A percentile compares a stretch with the other conserved stretches of the same genome.
These are phyloP conservation scores for Botryosphaeria dothidea DNA, from an alignment of 2,329 filamentous ascomycete genomes.

Conservation along the genomic window DNA sequence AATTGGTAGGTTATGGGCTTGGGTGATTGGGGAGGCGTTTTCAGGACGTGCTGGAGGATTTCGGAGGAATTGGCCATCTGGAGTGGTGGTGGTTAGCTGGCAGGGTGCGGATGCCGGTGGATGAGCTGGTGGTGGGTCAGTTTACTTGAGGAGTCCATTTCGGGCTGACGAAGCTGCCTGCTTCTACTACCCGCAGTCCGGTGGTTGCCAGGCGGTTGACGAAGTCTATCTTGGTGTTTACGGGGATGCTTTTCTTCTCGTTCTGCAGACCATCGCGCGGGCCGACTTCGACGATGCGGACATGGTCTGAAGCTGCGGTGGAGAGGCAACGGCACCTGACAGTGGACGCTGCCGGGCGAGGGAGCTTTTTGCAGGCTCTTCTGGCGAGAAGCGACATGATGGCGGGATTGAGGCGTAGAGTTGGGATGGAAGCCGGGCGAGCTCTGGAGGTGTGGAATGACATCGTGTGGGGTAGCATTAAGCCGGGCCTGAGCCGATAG, in stretches of 20 bases:
- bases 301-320: slow-evolving; percentile 29
- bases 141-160: slow-evolving; percentile 74
- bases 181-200: slow-evolving; percentile 73
- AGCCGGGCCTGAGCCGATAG: slow-evolving; percentile 16
- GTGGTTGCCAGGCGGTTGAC: slow-evolving; percentile 69
- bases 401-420: not conserved
- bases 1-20: slow-evolving; percentile 72
- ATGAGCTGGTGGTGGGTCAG: slow-evolving; percentile 13
- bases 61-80: slow-evolving; percentile 79
- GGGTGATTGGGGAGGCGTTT: slow-evolving; percentile 55
- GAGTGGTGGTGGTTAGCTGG: slow-evolving; percentile 22
- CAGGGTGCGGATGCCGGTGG: not conserved
- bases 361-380: not conserved
- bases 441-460: slow-evolving; percentile 15
- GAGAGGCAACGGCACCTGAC: slow-evolving; percentile 3
- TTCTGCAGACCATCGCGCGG: slow-evolving; percentile 69
- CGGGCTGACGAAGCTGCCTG: slow-evolving; percentile 78
- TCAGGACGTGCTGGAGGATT: slow-evolving; percentile 69
- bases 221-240: slow-evolving; percentile 74
- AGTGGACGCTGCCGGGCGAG: not conserved
- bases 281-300: slow-evolving; percentile 64
- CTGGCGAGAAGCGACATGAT: slow-evolving; percentile 5
- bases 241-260: slow-evolving; percentile 70
- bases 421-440: slow-evolving; percentile 5
- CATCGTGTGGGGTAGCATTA: slow-evolving; percentile 18